phyloP scores from a whole-genome alignment of 2,329 filamentous ascomycete genomes.

The Sporothrix schenckii region DNA sequence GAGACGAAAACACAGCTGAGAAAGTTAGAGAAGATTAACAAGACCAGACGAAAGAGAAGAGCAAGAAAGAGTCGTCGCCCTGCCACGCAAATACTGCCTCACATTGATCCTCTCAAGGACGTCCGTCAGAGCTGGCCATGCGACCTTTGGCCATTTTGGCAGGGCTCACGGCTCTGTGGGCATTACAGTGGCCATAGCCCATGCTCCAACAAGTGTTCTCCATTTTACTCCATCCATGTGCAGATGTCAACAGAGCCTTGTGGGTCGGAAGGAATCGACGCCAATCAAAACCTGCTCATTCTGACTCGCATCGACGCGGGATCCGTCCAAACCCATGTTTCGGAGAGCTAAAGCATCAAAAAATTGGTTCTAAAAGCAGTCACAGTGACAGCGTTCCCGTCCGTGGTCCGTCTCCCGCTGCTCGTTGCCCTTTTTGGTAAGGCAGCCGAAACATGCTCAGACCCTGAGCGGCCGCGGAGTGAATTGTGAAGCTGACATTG shows the following conservation, averaged over 20 bases:
- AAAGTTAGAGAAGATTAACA: constrained; percentile 5
- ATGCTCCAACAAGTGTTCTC: background rate
- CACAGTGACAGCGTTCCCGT: too few species aligned
- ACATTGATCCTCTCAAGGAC: background rate
- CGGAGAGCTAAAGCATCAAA: background rate
- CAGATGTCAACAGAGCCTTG: constrained; percentile 18
- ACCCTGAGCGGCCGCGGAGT: too few species aligned
- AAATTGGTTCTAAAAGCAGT: background rate
- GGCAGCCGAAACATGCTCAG: background rate
- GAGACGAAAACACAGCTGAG: background rate
- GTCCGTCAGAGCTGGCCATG: background rate
- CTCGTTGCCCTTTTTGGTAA: background rate
- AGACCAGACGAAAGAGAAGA: constrained; percentile 10
- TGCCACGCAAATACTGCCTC: background rate
- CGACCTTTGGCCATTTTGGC: background rate
- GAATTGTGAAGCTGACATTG: background rate
- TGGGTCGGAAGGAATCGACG: background rate
- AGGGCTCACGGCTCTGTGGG: background rate
- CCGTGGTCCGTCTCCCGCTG: background rate
- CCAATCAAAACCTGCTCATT: constrained; percentile 25
- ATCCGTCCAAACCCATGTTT: background rate
- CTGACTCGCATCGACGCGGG: background rate
- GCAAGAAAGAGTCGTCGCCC: background rate
- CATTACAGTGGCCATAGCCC: background rate
- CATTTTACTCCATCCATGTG: background rate